phyloP scores from a whole-genome alignment of 768 basidiomycete species.

The Amylocystis lapponica region DNA sequence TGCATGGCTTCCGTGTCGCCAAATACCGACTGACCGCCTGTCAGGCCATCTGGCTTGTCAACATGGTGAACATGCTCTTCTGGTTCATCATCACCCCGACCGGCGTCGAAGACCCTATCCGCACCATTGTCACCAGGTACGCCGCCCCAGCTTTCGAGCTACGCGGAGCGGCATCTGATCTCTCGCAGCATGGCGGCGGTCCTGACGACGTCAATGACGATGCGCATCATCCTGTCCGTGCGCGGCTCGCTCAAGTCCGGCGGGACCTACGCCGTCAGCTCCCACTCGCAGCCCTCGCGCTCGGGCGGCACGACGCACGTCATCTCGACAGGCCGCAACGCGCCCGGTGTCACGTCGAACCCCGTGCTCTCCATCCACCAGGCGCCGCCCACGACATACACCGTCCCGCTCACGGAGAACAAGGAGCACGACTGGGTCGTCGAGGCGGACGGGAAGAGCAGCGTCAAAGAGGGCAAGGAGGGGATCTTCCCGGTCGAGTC shows the following conservation, averaged over 20 bases:
- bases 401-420: constrained; percentile 26
- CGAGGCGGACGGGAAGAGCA: constrained; percentile 25
- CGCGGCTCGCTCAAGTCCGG: constrained; percentile 70
- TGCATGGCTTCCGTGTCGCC: neutral
- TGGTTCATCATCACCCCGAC: constrained; percentile 80
- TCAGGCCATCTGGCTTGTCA: constrained; percentile 69
- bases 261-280: constrained; percentile 53
- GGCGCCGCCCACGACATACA: constrained; percentile 21
- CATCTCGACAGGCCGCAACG: constrained; percentile 19
- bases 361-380: constrained; percentile 23
- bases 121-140: constrained; percentile 71
- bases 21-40: constrained; percentile 4
- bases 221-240: constrained; percentile 80
- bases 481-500: constrained; percentile 17
- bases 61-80: constrained; percentile 80
- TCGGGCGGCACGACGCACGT: constrained; percentile 26
- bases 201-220: constrained; percentile 81
- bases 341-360: constrained; percentile 7
- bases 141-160: neutral
- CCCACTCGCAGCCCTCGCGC: constrained; percentile 16
- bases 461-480: constrained; percentile 19
- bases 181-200: constrained; percentile 68
- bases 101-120: constrained; percentile 57
- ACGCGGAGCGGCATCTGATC: neutral
- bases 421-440: constrained; percentile 20